A percentile compares a stretch with the other conserved stretches of the same genome.
Conservation (phyloP, 2,329 filamentous ascomycete genomes). For the Scleromitrula shiraiana region DNA sequence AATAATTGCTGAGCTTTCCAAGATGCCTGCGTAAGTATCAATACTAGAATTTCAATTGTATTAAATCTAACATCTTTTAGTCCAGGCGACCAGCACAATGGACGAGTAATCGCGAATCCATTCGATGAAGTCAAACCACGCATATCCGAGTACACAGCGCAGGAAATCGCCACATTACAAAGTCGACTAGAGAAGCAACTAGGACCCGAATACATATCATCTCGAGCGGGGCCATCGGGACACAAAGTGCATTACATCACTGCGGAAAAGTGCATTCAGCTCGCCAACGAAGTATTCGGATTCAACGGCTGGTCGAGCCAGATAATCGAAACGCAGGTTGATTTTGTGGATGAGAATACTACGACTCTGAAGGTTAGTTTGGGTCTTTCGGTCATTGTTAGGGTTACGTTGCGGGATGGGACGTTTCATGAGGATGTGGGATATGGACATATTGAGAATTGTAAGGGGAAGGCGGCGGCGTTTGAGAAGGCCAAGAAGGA, state of each 20-base stretch:
- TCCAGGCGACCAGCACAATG: constrained; percentile 57
- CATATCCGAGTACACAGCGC: constrained; percentile 77
- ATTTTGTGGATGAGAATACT: constrained; percentile 85
- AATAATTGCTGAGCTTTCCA: constrained; percentile 13
- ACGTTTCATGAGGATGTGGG: constrained; percentile 98
- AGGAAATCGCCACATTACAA: constrained; percentile 82
- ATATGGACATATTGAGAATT: constrained; percentile 94
- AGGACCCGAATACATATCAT: constrained; percentile 91
- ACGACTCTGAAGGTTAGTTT: constrained; percentile 72
- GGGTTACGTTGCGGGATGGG: constrained; percentile 84
- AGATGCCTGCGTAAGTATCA: constrained; percentile 40
- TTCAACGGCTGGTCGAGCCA: constrained; percentile 97
- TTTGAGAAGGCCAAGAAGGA: constrained; percentile 99
- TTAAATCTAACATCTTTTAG: constrained; percentile 34
- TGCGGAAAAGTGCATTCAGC: constrained; percentile 93
- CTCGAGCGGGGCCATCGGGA: constrained; percentile 73
- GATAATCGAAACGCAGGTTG: constrained; percentile 91
- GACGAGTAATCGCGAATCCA: constrained; percentile 57
- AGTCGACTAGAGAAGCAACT: constrained; percentile 84
- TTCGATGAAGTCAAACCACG: constrained; percentile 66
- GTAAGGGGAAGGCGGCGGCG: constrained; percentile 85
- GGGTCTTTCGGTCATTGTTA: constrained; percentile 81
- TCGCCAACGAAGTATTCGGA: constrained; percentile 91
- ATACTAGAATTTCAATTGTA: background rate
- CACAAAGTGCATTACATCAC: constrained; percentile 87